Evolutionary conservation across 148 eudicot genomes (phyloP), one percentile per base, ranked within the genome.

Genomic region (Cornus kousa): DNA sequence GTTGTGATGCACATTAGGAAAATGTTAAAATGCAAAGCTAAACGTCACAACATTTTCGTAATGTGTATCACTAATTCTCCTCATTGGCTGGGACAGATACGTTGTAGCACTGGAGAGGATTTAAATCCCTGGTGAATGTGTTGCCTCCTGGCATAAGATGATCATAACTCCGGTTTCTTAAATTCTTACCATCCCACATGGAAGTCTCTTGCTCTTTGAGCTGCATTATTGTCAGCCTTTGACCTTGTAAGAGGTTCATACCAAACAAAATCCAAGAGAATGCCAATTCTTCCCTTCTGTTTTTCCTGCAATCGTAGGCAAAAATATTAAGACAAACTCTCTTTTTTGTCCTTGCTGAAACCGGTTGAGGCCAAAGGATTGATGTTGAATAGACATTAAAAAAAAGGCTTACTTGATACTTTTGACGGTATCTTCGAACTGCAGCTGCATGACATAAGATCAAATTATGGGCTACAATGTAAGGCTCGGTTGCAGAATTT

Each of bases 121-220:
- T 28, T 28, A 0, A 28, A 28, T 28, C 28, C 1, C 28, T 28
- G 1, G 28, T 28, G 28, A 28, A 28, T 28, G 28, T 28, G 28
- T 28, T 28, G 28, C 28, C 28, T 28, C 28, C 28, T 28, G 28
- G 28, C 28, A 28, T 28, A 28, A 28, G 28, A 28, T 28, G 28
- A 28, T 28, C 28, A 28, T 28, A 28, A 28, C 28, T 28, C 1
- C 1, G 28, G 1, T 28, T 28, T 28, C 28, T 28, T 28, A 28
- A 28, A 28, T 43, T 43, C 48, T 43, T 43, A 43, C 48, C 97
- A 92, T 87, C 97, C 97, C 60, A 92, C 64, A 74, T 91, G 97
- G 74, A 92, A 92, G 79, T 92, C 97, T 43, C 92, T 87, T 5
- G 97, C 93, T 86, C 97, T 88, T 85, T 92, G 97, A 76, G 97